Conservation (phyloP, 805 yeast species). For the Kazachstania psychrophila region DNA sequence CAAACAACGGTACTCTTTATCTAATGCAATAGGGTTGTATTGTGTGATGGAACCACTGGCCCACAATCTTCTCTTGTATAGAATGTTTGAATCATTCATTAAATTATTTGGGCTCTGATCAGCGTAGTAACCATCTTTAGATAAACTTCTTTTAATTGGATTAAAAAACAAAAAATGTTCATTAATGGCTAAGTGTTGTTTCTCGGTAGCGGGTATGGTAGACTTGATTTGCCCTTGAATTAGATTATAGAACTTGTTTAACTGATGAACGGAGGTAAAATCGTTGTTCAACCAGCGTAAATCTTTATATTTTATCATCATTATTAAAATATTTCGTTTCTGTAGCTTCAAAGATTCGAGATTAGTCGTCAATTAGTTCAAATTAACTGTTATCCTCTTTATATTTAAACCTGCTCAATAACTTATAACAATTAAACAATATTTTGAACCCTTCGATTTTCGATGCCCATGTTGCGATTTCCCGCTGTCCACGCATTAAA, state of each 20-base stretch:
- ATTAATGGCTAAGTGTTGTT: conserved; percentile 30
- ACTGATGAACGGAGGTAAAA: not conserved
- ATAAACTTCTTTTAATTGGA: conserved; percentile 42
- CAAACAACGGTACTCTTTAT: conserved; percentile 36
- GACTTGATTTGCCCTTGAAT: not conserved
- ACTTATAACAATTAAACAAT: no score
- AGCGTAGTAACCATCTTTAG: conserved; percentile 72
- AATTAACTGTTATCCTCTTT: no score
- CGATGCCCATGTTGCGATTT: no score
- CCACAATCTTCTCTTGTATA: conserved; percentile 67
- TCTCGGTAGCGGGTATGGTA: not conserved
- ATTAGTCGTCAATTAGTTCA: no score
- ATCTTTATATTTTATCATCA: not conserved
- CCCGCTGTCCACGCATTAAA: no score
- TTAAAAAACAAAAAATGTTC: conserved; percentile 62
- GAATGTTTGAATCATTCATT: conserved; percentile 6
- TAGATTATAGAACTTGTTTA: not conserved
- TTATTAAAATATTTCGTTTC: no score
- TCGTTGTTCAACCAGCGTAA: not conserved
- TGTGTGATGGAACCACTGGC: conserved; percentile 54
- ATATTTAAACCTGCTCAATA: no score
- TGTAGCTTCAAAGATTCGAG: no score
- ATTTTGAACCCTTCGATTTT: no score
- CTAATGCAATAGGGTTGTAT: conserved; percentile 30
- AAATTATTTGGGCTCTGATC: conserved; percentile 54